These are phyloP conservation scores for Rhynchospora pubera DNA, from an alignment of 176 grass and related monocot species.

Conservation along the genomic window DNA sequence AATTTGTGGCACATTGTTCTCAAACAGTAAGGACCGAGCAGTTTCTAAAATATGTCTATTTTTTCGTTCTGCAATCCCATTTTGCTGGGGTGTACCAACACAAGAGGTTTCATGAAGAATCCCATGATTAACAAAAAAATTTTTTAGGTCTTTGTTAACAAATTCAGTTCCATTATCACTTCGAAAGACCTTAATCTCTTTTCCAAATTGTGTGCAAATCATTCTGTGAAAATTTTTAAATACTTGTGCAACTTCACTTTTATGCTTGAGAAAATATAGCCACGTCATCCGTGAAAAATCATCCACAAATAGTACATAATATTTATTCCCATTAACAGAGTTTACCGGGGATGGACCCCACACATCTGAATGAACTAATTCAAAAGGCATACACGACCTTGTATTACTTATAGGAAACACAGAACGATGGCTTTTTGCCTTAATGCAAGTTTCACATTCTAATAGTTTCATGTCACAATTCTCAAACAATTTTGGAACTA, in stretches of 20 bases:
- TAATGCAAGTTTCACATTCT: no score
- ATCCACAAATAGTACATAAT: no score
- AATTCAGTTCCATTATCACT: neutral
- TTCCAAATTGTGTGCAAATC: neutral
- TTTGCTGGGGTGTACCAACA: neutral
- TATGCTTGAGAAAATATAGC: no score
- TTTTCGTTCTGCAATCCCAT: neutral
- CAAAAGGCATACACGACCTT: no score
- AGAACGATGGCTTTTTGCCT: no score
- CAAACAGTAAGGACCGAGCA: neutral
- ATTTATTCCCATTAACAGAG: no score
- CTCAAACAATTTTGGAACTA: no score
- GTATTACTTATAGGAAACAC: no score
- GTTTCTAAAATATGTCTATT: neutral
- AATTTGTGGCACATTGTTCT: neutral
- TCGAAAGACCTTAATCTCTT: constrained; percentile 4
- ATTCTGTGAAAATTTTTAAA: no score
- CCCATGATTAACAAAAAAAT: neutral
- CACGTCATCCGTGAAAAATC: neutral
- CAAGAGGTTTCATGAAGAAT: neutral
- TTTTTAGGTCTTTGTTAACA: neutral
- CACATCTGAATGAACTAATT: neutral
- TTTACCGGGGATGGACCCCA: no score
- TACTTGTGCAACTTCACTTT: no score
- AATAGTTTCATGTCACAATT: no score